Conservation (phyloP, 345 rosid genomes). For the Heritiera littoralis region DNA sequence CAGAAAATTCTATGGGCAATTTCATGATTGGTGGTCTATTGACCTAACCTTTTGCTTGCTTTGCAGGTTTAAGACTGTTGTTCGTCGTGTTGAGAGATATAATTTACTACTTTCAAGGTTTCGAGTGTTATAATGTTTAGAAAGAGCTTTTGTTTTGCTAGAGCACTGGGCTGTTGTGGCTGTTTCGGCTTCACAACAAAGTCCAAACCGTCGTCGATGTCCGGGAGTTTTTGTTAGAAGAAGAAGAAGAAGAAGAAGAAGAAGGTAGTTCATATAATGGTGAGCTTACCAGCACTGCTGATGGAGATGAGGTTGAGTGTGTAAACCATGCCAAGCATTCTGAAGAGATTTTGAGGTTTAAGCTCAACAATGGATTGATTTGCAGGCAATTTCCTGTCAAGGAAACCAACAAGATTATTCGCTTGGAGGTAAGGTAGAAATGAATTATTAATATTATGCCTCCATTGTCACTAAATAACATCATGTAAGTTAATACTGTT, state of each 20-base stretch:
- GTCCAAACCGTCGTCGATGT: conserved; percentile 37
- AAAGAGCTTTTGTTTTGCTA: conserved; percentile 53
- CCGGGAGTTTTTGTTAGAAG: conserved; percentile 63
- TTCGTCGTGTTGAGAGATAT: conserved; percentile 28
- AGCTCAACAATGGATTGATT: conserved; percentile 67
- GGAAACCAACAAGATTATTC: conserved; percentile 77
- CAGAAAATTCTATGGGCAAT: conserved; percentile 4
- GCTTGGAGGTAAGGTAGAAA: conserved; percentile 63
- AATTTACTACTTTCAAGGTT: conserved; percentile 25
- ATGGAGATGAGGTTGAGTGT: conserved; percentile 54
- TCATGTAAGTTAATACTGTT: not conserved
- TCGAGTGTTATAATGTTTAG: conserved; percentile 46
- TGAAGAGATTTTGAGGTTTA: conserved; percentile 73
- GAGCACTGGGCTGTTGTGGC: conserved; percentile 86
- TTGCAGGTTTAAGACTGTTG: conserved; percentile 38
- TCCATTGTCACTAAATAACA: not conserved
- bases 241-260: conserved; percentile 49
- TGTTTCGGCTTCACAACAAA: conserved; percentile 73
- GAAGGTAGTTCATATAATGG: conserved; percentile 56
- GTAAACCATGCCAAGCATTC: conserved; percentile 51
- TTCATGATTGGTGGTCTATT: conserved; percentile 12
- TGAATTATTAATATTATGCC: not conserved
- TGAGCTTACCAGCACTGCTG: conserved; percentile 51
- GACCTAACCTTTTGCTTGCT: conserved; percentile 11
- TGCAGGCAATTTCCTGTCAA: conserved; percentile 91